Evolutionary conservation across 441 rosid genomes (phyloP).

Genomic region (Adansonia grandidieri): DNA sequence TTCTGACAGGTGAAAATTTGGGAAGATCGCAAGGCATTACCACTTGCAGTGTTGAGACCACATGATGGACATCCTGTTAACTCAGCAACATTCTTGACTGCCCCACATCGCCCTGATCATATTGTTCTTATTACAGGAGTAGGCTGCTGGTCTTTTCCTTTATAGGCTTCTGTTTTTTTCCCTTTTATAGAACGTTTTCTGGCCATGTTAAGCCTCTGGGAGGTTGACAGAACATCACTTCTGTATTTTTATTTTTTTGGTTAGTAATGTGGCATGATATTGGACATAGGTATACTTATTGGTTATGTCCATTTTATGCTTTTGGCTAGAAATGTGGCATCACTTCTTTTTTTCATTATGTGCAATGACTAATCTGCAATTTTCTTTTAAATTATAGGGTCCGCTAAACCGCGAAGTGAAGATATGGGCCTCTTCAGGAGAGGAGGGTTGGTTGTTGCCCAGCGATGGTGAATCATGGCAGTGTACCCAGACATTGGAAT

Average conservation of each 20-base stretch:
- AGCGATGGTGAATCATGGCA: conserved; percentile 56
- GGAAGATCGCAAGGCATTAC: conserved; percentile 55
- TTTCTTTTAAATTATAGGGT: conserved; percentile 38
- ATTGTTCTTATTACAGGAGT: conserved; percentile 53
- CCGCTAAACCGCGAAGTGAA: conserved; percentile 52
- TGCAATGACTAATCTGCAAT: background rate
- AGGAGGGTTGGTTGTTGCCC: conserved; percentile 64
- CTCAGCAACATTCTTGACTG: conserved; percentile 49
- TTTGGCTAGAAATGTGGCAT: background rate
- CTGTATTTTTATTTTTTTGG: background rate
- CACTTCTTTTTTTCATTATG: conserved; percentile 16
- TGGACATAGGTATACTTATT: background rate
- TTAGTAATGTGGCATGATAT: background rate
- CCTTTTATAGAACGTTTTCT: conserved; percentile 16
- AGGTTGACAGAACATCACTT: background rate
- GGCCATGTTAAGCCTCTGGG: conserved; percentile 22
- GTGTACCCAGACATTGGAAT: conserved; percentile 54
- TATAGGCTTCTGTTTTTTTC: conserved; percentile 21
- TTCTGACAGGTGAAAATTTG: conserved; percentile 55
- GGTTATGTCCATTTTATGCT: too few relatives aligned
- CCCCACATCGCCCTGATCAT: conserved; percentile 51
- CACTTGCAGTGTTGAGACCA: conserved; percentile 51
- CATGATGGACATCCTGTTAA: conserved; percentile 58
- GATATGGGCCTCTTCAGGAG: conserved; percentile 53
- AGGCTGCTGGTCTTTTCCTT: conserved; percentile 26